These are phyloP conservation scores for Daedalea quercina DNA, from an alignment of 768 basidiomycete species.

Conservation along the genomic window DNA sequence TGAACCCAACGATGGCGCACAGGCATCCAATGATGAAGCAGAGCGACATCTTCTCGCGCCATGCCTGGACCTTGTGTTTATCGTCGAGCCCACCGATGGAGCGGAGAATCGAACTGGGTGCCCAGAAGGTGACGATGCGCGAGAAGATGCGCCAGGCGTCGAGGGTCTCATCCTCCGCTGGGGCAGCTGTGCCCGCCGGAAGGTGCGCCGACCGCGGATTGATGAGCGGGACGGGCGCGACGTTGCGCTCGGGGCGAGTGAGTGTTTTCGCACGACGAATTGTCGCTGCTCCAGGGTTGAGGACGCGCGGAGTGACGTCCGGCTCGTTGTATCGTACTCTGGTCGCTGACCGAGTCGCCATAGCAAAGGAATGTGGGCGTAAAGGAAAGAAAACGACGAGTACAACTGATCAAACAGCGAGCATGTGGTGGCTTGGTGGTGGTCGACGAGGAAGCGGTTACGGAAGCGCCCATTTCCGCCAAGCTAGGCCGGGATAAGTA, in stretches of 20 bases:
- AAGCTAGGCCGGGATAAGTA: too few species aligned
- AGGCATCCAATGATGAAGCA: constrained; percentile 81
- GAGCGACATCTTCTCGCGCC: constrained; percentile 95
- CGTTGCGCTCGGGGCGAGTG: constrained; percentile 90
- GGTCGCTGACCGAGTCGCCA: constrained; percentile 26
- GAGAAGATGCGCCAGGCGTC: constrained; percentile 81
- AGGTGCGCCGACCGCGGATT: constrained; percentile 58
- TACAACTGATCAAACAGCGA: background rate
- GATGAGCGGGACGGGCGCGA: constrained; percentile 91
- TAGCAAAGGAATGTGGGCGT: constrained; percentile 1
- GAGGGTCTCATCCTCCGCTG: constrained; percentile 28
- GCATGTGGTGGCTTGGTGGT: background rate
- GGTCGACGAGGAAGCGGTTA: background rate
- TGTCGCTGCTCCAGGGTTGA: constrained; percentile 39
- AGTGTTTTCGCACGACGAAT: constrained; percentile 91
- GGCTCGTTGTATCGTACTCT: constrained; percentile 1
- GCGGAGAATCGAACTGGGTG: constrained; percentile 68
- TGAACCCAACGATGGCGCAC: constrained; percentile 80
- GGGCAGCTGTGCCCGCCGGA: constrained; percentile 30
- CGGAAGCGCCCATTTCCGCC: too few species aligned
- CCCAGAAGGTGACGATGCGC: constrained; percentile 83
- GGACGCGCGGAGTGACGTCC: constrained; percentile 21
- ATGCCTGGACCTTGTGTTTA: constrained; percentile 74
- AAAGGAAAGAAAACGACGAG: background rate
- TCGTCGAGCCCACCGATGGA: constrained; percentile 79